These are phyloP conservation scores for Oenanthe sinensis DNA, from an alignment of 129 eudicot species.

Conservation along the genomic window DNA sequence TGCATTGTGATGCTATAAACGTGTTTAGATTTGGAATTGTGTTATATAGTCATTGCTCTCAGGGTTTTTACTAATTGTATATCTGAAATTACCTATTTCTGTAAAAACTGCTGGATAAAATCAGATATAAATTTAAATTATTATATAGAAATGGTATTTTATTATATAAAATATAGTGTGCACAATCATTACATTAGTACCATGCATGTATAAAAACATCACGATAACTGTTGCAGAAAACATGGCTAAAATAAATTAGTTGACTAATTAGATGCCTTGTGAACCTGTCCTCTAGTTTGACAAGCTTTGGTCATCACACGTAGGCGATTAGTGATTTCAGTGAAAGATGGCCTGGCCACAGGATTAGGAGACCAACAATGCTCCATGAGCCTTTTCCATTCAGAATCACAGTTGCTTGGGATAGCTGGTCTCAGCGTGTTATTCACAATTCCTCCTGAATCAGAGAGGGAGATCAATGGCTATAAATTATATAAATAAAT, in stretches of 20 bases:
- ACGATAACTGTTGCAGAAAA: not conserved
- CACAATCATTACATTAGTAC: conserved; percentile 6
- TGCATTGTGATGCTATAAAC: not conserved
- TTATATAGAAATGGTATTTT: not conserved
- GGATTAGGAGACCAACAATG: conserved; percentile 97
- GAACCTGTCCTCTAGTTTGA: conserved; percentile 43
- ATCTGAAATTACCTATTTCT: too few species aligned
- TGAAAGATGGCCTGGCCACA: conserved; percentile 60
- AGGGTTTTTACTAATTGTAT: not conserved
- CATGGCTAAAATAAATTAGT: not conserved
- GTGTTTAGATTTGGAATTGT: not conserved
- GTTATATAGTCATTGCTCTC: not conserved
- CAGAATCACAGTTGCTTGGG: conserved; percentile 65
- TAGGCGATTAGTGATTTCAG: conserved; percentile 58
- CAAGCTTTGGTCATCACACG: conserved; percentile 67
- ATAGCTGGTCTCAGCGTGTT: conserved; percentile 82
- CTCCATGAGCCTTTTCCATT: conserved; percentile 86
- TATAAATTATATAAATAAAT: not conserved
- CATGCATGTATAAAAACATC: not conserved
- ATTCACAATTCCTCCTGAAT: conserved; percentile 90
- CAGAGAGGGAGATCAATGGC: not conserved
- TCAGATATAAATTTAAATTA: not conserved
- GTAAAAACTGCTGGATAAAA: not conserved
- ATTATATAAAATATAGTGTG: not conserved
- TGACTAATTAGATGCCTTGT: conserved; percentile 32